phyloP scores from a whole-genome alignment of 495 filamentous ascomycete species.

The Hypoxylon cercidicola region DNA sequence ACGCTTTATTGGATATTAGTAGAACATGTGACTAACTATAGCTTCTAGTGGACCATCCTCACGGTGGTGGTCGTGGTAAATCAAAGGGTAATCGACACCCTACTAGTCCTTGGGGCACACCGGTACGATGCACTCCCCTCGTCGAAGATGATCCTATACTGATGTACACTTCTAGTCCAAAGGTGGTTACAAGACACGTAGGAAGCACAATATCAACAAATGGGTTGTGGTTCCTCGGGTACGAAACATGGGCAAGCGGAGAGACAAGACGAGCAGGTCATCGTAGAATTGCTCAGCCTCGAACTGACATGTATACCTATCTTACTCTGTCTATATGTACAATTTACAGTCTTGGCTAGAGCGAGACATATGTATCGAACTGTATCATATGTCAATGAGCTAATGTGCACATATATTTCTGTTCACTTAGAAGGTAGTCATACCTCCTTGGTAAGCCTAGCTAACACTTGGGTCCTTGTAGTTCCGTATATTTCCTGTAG shows the following conservation, averaged over 20 bases:
- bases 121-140: conserved; percentile 68
- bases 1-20: neutral
- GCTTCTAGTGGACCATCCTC: conserved; percentile 82
- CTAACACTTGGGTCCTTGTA: neutral
- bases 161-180: conserved; percentile 73
- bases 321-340: conserved; percentile 42
- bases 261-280: conserved; percentile 58
- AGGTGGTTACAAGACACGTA: conserved; percentile 94
- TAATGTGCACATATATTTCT: conserved; percentile 1
- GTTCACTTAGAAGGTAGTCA: neutral
- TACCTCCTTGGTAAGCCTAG: neutral
- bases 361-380: conserved; percentile 38
- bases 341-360: conserved; percentile 30
- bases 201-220: conserved; percentile 77
- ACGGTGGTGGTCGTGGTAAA: conserved; percentile 98
- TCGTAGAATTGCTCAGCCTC: conserved; percentile 17
- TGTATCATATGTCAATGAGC: conserved; percentile 40
- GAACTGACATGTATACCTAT: conserved; percentile 18
- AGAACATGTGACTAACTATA: conserved; percentile 39
- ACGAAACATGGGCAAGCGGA: conserved; percentile 80
- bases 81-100: conserved; percentile 97
- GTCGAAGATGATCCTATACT: conserved; percentile 38
- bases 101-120: conserved; percentile 94
- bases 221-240: conserved; percentile 78
- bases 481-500: neutral